These are phyloP conservation scores for Phytophthora sojae DNA, from an alignment of 352 stramenopile genomes.

Conservation along the genomic window DNA sequence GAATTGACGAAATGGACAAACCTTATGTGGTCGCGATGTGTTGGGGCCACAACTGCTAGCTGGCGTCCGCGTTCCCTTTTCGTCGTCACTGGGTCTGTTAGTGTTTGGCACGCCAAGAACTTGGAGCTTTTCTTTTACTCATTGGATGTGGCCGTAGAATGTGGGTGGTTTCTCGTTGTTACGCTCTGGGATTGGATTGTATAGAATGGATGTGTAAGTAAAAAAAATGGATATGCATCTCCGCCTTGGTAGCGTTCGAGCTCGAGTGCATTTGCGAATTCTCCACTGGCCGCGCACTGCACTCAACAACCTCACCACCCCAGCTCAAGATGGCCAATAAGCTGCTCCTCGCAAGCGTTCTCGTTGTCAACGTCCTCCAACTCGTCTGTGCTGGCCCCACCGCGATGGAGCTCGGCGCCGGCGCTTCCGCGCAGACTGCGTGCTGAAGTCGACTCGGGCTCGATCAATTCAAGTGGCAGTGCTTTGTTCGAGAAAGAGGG, in stretches of 20 bases:
- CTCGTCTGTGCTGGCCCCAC: constrained; percentile 7
- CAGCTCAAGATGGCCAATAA: constrained; percentile 23
- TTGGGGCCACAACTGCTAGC: constrained; percentile 25
- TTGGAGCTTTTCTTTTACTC: constrained; percentile 11
- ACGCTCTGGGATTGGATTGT: not conserved
- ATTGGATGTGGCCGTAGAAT: constrained; percentile 26
- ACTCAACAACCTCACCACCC: not conserved
- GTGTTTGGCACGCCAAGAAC: not conserved
- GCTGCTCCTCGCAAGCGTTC: constrained; percentile 2
- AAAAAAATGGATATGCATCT: not conserved
- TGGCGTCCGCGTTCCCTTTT: constrained; percentile 24
- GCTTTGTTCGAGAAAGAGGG: not conserved
- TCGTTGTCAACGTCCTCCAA: constrained; percentile 10
- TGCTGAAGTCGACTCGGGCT: constrained; percentile 5
- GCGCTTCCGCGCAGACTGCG: constrained; percentile 5
- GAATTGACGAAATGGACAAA: constrained; percentile 34
- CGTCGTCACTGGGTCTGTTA: constrained; percentile 22
- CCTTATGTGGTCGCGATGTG: constrained; percentile 26
- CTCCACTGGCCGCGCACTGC: constrained; percentile 8
- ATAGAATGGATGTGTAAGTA: not conserved
- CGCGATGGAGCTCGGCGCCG: not conserved
- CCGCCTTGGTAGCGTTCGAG: not conserved
- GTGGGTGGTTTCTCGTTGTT: not conserved
- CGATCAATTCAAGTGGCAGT: not conserved
- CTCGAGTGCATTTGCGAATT: constrained; percentile 15